Evolutionary conservation across 192 early-diverging fungal species (phyloP).

Genomic region (Coemansia sp.): DNA sequence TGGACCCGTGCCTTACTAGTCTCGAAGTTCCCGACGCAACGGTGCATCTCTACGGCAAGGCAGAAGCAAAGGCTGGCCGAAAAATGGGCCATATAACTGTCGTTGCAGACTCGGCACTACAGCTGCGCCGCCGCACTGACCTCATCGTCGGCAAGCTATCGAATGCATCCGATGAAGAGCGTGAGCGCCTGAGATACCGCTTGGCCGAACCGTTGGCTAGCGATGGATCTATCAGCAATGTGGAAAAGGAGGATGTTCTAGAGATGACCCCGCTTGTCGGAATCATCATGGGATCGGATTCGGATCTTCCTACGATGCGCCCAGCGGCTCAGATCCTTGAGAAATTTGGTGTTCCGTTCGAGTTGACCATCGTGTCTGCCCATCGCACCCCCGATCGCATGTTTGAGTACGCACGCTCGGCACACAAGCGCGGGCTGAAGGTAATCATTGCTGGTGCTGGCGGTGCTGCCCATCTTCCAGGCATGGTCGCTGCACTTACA

Average conservation of each 20-base stretch:
- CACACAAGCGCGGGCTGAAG: constrained; percentile 87
- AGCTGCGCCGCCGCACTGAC: constrained; percentile 71
- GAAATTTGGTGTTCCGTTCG: constrained; percentile 90
- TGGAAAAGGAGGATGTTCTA: constrained; percentile 34
- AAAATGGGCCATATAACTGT: constrained; percentile 99
- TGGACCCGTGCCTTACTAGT: constrained; percentile 56
- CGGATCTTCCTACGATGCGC: constrained; percentile 93
- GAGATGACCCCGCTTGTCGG: constrained; percentile 77
- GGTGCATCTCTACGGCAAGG: constrained; percentile 95
- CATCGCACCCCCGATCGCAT: constrained; percentile 94
- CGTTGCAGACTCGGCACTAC: constrained; percentile 80
- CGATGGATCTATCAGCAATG: constrained; percentile 27
- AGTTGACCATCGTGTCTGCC: constrained; percentile 95
- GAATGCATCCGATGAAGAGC: constrained; percentile 50
- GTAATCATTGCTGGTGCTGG: constrained; percentile 98
- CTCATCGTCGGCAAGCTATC: constrained; percentile 56
- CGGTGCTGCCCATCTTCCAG: constrained; percentile 97
- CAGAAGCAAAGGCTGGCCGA: constrained; percentile 79
- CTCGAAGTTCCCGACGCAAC: constrained; percentile 81
- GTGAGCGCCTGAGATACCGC: constrained; percentile 31
- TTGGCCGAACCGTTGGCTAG: constrained; percentile 4
- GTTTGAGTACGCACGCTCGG: constrained; percentile 87
- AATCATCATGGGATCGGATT: constrained; percentile 99
- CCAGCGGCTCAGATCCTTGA: constrained; percentile 86
- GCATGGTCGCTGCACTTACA: constrained; percentile 98